Conservation (phyloP, 2,329 filamentous ascomycete genomes). For the Ceratocystis variospora region DNA sequence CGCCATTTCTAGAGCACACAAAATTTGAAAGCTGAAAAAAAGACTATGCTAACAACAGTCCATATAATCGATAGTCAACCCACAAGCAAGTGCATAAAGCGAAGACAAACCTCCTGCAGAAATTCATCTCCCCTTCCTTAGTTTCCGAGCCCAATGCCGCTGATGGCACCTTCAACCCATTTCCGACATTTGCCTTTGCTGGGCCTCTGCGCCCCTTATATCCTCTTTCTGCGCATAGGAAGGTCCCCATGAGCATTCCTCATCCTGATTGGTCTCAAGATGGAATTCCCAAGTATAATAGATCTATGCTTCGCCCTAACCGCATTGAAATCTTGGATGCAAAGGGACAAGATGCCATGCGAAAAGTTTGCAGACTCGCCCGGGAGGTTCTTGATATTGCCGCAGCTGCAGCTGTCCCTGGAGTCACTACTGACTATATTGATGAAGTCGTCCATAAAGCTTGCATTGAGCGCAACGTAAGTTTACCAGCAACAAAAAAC, state of each 20-base stretch:
- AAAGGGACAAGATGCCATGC: constrained; percentile 74
- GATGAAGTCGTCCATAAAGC: constrained; percentile 93
- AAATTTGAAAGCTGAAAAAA: neutral
- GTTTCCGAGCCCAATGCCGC: constrained; percentile 85
- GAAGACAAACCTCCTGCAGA: constrained; percentile 60
- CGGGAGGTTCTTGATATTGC: constrained; percentile 89
- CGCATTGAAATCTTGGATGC: constrained; percentile 73
- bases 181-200: constrained; percentile 72
- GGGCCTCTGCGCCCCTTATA: constrained; percentile 77
- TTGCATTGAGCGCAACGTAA: constrained; percentile 79
- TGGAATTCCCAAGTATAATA: constrained; percentile 55
- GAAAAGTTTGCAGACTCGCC: constrained; percentile 74
- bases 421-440: constrained; percentile 88
- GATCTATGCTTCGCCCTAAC: constrained; percentile 52
- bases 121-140: constrained; percentile 61
- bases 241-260: constrained; percentile 64
- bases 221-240: constrained; percentile 58
- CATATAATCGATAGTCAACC: constrained; percentile 20
- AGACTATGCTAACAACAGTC: neutral
- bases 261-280: constrained; percentile 79
- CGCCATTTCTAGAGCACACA: too few relatives aligned
- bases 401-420: constrained; percentile 69
- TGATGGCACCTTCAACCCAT: constrained; percentile 82
- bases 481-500: constrained; percentile 25
- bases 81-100: constrained; percentile 56